phyloP scores from a whole-genome alignment of 352 stramenopile species.

The Pythium diclinum region DNA sequence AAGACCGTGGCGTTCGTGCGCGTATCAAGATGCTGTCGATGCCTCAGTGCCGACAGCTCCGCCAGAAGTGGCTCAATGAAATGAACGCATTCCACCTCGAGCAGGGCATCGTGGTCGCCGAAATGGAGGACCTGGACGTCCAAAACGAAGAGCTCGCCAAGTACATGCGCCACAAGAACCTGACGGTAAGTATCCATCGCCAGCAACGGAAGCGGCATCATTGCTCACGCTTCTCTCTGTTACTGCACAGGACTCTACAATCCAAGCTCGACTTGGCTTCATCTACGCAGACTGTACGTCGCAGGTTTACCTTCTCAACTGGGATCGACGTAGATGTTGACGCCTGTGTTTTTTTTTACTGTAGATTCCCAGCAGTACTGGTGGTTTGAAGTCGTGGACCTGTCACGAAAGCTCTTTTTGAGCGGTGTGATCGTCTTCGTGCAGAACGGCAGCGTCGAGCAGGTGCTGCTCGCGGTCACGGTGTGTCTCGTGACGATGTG shows the following conservation, averaged over 20 bases:
- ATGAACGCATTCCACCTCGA: conserved; percentile 44
- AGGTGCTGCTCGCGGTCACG: conserved; percentile 60
- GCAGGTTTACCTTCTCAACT: neutral
- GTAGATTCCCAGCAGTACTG: conserved; percentile 62
- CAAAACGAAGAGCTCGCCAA: conserved; percentile 64
- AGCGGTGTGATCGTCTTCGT: conserved; percentile 76
- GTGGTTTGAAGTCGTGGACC: conserved; percentile 82
- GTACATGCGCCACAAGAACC: conserved; percentile 77
- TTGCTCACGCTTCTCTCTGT: neutral
- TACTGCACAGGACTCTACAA: conserved; percentile 54
- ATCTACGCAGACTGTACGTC: conserved; percentile 75
- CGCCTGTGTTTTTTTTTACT: neutral
- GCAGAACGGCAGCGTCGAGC: conserved; percentile 61
- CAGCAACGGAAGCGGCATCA: too few relatives aligned
- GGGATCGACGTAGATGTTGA: neutral
- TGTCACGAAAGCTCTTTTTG: conserved; percentile 74
- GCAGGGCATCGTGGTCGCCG: conserved; percentile 41
- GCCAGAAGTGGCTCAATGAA: conserved; percentile 65
- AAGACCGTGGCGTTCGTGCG: conserved; percentile 49
- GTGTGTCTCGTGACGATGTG: conserved; percentile 76
- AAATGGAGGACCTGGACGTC: conserved; percentile 58
- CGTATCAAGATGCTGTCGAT: conserved; percentile 47
- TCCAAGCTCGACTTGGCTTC: conserved; percentile 64
- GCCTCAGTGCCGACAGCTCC: conserved; percentile 36
- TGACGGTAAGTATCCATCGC: conserved; percentile 33